Evolutionary conservation across 306 rosid species (phyloP).

Genomic region (Cicer chorassanicum): DNA sequence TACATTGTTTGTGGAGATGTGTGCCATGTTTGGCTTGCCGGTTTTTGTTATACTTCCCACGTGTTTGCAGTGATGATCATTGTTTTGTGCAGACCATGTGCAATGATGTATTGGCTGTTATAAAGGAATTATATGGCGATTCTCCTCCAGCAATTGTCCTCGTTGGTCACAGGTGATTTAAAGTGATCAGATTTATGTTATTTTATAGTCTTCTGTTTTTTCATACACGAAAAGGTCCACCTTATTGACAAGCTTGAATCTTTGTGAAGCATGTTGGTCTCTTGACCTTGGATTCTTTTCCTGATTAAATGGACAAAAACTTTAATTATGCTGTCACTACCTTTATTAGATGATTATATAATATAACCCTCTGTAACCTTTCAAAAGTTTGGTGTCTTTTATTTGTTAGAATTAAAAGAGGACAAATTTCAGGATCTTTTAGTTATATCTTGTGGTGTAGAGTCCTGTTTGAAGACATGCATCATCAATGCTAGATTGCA

Average conservation of each 20-base stretch:
- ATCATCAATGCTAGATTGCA: not conserved
- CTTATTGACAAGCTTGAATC: constrained; percentile 27
- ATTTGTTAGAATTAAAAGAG: not conserved
- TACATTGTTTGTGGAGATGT: not conserved
- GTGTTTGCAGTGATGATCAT: constrained; percentile 36
- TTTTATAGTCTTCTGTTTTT: constrained; percentile 7
- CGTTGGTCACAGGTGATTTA: constrained; percentile 82
- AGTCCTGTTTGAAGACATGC: constrained; percentile 13
- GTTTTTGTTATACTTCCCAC: constrained; percentile 31
- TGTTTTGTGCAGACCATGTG: constrained; percentile 82
- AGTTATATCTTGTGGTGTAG: constrained; percentile 9
- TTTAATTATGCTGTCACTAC: constrained; percentile 2
- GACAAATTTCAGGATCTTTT: constrained; percentile 15
- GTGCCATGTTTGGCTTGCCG: constrained; percentile 10
- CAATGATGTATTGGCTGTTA: constrained; percentile 81
- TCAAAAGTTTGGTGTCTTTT: not conserved
- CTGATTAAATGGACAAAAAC: constrained; percentile 17
- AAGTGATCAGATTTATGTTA: constrained; percentile 34
- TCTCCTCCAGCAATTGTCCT: constrained; percentile 88
- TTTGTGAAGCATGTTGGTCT: constrained; percentile 20
- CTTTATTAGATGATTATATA: constrained; percentile 29
- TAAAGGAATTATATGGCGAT: constrained; percentile 73
- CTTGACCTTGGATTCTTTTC: constrained; percentile 11
- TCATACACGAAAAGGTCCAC: constrained; percentile 23
- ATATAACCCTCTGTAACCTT: constrained; percentile 20